These are phyloP conservation scores for Collybia sp. DNA, from an alignment of 768 basidiomycete species.

Conservation along the genomic window DNA sequence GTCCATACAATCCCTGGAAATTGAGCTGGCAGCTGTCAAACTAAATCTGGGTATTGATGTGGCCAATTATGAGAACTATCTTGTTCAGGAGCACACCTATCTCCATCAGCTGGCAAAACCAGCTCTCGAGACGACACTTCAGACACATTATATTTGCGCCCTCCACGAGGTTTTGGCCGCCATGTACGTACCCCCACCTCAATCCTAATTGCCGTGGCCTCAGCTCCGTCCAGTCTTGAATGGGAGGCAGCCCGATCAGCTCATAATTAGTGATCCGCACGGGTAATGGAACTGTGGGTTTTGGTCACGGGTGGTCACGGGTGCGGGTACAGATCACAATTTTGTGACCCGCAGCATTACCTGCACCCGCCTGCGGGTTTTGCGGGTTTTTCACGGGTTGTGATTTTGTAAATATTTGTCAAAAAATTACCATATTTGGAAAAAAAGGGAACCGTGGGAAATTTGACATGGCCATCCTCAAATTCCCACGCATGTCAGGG, in stretches of 20 bases:
- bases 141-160: slow-evolving; percentile 9
- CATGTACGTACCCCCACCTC: neutral
- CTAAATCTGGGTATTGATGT: neutral
- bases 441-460: too few relatives aligned
- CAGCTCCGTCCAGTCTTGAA: neutral
- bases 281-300: too few relatives aligned
- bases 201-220: neutral
- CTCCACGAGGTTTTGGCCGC: neutral
- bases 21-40: slow-evolving; percentile 2
- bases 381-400: too few relatives aligned
- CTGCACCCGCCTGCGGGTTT: too few relatives aligned
- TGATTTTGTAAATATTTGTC: too few relatives aligned
- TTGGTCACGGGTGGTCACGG: too few relatives aligned
- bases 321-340: too few relatives aligned
- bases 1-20: slow-evolving; percentile 5
- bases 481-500: too few relatives aligned
- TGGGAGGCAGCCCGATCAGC: neutral
- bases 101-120: slow-evolving; percentile 8
- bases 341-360: too few relatives aligned
- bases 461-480: too few relatives aligned
- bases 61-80: slow-evolving; percentile 12
- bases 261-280: too few relatives aligned
- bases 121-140: slow-evolving; percentile 11
- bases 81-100: slow-evolving; percentile 14
- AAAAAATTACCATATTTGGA: too few relatives aligned